Evolutionary conservation across 139 green algal species (phyloP), one percentile per base, ranked within the genome.

Genomic region (Dunaliella sp.): DNA sequence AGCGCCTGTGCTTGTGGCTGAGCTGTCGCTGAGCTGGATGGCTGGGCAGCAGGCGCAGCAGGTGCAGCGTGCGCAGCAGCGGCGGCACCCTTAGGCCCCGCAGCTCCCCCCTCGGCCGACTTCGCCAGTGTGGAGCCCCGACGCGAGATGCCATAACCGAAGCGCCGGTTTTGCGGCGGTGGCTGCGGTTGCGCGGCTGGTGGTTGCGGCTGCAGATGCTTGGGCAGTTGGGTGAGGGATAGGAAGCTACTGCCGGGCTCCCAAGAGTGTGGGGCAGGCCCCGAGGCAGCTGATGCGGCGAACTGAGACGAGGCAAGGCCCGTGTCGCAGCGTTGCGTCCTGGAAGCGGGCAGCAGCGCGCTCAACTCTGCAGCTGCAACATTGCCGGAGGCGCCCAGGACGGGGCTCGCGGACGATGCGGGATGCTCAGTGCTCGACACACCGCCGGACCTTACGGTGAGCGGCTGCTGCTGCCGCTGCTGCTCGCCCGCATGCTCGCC

Each of bases 111-210:
- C 76, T 81, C 76, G 12, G n/a, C 76, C 16, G 76, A 12, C 31
- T 81, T 81, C 12, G n/a, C 31, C 30, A 81, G n/a, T 34, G 76
- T n/a, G 76, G 76, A 81, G 76, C 76, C 76, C 12, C 76, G 76
- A 2, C 76, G 76, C 1, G 76, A 81, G 76, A 81, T 81, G 76
- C 76, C 76, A 12, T 38, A 81, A 30, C 76, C 76, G 34, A 81
- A 81, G 30, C 76, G 48, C 7, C 48, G 48, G 48, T 65, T 65
- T 16, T 65, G 48, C 48, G 7, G 48, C 7, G 48, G 48, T n/a
- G n/a, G n/a, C n/a, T n/a, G n/a, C n/a, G n/a, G n/a, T n/a, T n/a
- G n/a, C 7, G 48, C 48, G 7, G 48, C 7, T 7, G 48, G 7
- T 16, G 48, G 48, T 16, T 65, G 48, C 48, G 48, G 48, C 48